A percentile compares a stretch with the other conserved stretches of the same genome.
Evolutionary conservation across 306 rosid species (phyloP).

Genomic region (Cajanus cajan): DNA sequence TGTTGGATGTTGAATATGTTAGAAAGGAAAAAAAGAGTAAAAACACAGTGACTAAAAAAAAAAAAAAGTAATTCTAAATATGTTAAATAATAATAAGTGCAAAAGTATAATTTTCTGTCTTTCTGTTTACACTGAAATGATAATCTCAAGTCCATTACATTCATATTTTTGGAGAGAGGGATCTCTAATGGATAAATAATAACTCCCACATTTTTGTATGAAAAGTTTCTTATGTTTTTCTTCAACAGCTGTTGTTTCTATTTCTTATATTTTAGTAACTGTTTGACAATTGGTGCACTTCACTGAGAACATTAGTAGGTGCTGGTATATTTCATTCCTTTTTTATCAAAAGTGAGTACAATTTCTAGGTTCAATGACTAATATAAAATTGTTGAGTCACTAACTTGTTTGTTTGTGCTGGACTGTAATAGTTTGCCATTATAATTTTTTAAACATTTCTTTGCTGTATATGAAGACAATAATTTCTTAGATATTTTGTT

Average conservation of each 20-base stretch:
- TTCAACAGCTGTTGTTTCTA: neutral
- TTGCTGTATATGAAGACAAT: neutral
- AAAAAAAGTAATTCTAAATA: constrained; percentile 7
- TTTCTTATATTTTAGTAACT: constrained; percentile 16
- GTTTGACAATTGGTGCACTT: neutral
- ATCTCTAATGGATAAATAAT: neutral
- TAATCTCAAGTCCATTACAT: neutral
- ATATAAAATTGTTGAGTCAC: neutral
- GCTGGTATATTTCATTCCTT: neutral
- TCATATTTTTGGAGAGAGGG: neutral
- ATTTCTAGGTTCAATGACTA: neutral
- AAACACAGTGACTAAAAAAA: neutral
- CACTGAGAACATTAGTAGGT: neutral
- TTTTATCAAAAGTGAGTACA: neutral
- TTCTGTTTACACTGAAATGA: neutral
- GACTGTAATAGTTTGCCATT: neutral
- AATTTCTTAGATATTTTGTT: neutral
- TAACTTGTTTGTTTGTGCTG: neutral
- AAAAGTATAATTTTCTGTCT: neutral
- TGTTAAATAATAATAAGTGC: neutral
- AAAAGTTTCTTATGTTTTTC: neutral
- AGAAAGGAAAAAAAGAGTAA: constrained; percentile 13
- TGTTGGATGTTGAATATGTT: constrained; percentile 10
- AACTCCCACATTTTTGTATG: neutral
- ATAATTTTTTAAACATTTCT: neutral